phyloP scores from a whole-genome alignment of 495 filamentous ascomycete genomes.

The Wilcoxina mikolae region DNA sequence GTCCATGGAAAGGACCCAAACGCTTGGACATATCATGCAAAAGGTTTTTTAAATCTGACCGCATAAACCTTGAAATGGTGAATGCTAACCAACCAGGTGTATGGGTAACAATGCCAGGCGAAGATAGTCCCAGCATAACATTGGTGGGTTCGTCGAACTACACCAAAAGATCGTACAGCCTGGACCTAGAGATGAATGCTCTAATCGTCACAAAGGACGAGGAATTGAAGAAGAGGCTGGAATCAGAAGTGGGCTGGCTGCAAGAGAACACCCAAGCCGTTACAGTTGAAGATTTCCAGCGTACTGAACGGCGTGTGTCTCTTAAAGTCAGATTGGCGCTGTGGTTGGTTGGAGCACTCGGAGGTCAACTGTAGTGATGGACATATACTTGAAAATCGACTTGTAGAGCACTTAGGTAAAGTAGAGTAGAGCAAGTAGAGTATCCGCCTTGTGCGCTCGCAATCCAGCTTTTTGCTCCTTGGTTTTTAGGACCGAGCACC shows the following conservation, averaged over 20 bases:
- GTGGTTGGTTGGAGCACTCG: constrained; percentile 45
- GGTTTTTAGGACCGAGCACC: too few species aligned
- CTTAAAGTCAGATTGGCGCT: constrained; percentile 76
- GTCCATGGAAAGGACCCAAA: constrained; percentile 40
- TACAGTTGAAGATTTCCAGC: constrained; percentile 59
- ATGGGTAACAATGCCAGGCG: constrained; percentile 63
- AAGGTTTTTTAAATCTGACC: constrained; percentile 36
- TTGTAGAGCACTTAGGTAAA: too few species aligned
- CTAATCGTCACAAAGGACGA: constrained; percentile 70
- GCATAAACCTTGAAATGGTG: not conserved
- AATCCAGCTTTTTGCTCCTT: too few species aligned
- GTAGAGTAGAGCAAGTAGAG: too few species aligned
- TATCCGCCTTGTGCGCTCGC: too few species aligned
- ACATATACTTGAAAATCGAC: too few species aligned
- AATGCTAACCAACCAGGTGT: constrained; percentile 35
- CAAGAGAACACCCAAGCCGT: constrained; percentile 52
- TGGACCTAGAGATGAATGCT: constrained; percentile 79
- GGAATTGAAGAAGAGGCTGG: constrained; percentile 53
- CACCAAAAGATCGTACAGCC: constrained; percentile 77
- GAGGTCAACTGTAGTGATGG: constrained; percentile 24
- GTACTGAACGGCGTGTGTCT: constrained; percentile 64
- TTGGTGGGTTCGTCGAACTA: constrained; percentile 90
- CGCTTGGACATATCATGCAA: constrained; percentile 97
- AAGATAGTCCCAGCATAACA: constrained; percentile 52
- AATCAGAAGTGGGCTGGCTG: constrained; percentile 64